Evolutionary conservation across 495 filamentous ascomycete species (phyloP), one percentile per base, ranked within the genome.

Genomic region (Filosporella fistucella): DNA sequence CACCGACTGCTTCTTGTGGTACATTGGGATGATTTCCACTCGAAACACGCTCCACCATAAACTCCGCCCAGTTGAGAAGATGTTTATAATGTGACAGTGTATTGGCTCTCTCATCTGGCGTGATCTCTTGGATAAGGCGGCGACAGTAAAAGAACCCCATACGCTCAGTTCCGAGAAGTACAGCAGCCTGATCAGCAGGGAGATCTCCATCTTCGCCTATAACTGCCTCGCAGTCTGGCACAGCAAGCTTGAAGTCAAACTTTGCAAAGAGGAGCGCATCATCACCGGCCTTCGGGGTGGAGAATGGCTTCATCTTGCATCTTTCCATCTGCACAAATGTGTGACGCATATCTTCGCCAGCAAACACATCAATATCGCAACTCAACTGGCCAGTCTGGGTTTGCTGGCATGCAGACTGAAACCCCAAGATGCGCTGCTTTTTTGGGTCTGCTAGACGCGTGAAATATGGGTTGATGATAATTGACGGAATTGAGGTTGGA

Each of bases 401-500:
- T 40, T 26, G 23, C 3, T 40, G 37, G 7, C 4, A 11, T 21
- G 23, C 11, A 40, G 37, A 18, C 23, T 20, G 37, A 24, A 6
- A 18, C 23, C 11, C 13, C 16, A 12, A n/a, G 18, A 21, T 10
- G 20, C 18, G 5, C 8, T 5, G 5, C 37, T 40, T 18, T 21
- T 18, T 40, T 20, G 11, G 8, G 16, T 24, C 37, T 21, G 17
- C 17, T 8, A 12, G 12, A 18, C 13, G 18, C 6, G 18, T 18
- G 18, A 23, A 30, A n/a, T 30, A 18, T 26, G 56, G 54, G 26
- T 68, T 64, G 42, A 66, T 44, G 1, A 41, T 47, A 21, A 64
- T 58, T 8, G 39, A 34, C 5, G 43, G 35, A 23, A 71, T 65
- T 11, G 26, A 29, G 1, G 60, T 63, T 13, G 69, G 68, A 0